Evolutionary conservation across 257 asterid species (phyloP), one percentile per base, ranked within the genome.

Genomic region (Solanum habrochaites): DNA sequence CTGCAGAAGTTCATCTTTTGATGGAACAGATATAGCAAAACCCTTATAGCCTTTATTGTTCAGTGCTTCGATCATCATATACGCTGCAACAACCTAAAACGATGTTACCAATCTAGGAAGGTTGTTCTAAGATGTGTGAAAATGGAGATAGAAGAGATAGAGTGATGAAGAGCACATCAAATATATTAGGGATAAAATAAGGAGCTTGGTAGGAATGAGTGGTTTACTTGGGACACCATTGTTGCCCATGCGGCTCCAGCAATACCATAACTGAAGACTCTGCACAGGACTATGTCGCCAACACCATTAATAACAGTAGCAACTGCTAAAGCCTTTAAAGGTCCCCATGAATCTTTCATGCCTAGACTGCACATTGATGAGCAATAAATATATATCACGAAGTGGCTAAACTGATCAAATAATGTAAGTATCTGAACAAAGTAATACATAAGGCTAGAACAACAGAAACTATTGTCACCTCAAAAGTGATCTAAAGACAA

Each of bases 211-310:
- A 31, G 43, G 69, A 49, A 49, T 29, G 85, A 81, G 69, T 49
- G 43, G 20, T 75, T 91, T 86, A 97, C 99, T 93, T 97, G 99
- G 60, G 99, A 95, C 74, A 89, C 96, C 98, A 95, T 93, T 87
- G 99, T 97, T 83, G 99, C 99, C 99, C 99, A 97, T 90, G 99
- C 99, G 58, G 99, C 99, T 92, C 99, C 99, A 86, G 98, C 99
- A 90, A 97, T 97, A 85, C 99, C 99, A 89, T 91, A 97, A 64
- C 92, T 93, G 75, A 95, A 89, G 91, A 89, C 90, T 94, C 96
- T 92, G 90, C 99, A 95, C 71, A 97, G 86, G 43, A 97, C 92
- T 91, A 97, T 90, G 89, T 97, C 99, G 29, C 99, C 99, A 72
- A 91, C 35, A 52, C 96, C 98, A 91, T 97, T 95, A 88, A 97